Base-by-base conservation (phyloP, 2,329 filamentous ascomycete species). In the Trichoderma sp. region DNA sequence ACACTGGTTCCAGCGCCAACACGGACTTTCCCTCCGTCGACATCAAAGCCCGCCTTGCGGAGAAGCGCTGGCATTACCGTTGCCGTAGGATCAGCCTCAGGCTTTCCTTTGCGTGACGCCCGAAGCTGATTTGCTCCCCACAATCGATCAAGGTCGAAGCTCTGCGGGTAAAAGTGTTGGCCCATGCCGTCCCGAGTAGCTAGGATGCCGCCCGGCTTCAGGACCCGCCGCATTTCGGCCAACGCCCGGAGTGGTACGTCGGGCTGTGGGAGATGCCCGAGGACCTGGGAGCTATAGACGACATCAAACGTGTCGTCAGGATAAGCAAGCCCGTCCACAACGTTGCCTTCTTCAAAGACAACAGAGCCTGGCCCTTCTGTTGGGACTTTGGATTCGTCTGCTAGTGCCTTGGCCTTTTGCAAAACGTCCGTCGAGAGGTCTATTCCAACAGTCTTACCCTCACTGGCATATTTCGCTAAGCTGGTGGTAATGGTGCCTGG, bases 201-300 rank as follows among this genome's bases (percentile, higher is more conserved):
- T 18, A 74, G 29, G 6, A 74, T 74, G 11, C 71, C 71, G 12
- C 72, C 72, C n/a, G 69, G 69, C 38, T 72, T 72, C 24, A 72
- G 29, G 69, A 64, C 69, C n/a, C 69, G 69, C 38, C 69, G 59
- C 38, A 72, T 72, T 59, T 72, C 69, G 8, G 38, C 21, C 59
- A 72, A 35, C 38, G 59, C 69, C 27, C 38, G 38, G 59, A 72
- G 59, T 33, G 69, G 69, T 14, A 53, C n/a, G 21, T 72, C 59
- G 21, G 69, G 69, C 29, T 29, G 27, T 27, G 69, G 69, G 38
- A 72, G 29, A 27, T 72, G 69, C 3, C 69, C 69, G 31, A 72
- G 27, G 41, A 72, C 69, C 21, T 72, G 69, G 4, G 69, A 72
- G 38, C 59, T 63, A 14, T 53, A 72, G 38, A 72, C 69, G 38